Base-by-base conservation (phyloP, 805 yeast species). In the Candida ortonii region DNA sequence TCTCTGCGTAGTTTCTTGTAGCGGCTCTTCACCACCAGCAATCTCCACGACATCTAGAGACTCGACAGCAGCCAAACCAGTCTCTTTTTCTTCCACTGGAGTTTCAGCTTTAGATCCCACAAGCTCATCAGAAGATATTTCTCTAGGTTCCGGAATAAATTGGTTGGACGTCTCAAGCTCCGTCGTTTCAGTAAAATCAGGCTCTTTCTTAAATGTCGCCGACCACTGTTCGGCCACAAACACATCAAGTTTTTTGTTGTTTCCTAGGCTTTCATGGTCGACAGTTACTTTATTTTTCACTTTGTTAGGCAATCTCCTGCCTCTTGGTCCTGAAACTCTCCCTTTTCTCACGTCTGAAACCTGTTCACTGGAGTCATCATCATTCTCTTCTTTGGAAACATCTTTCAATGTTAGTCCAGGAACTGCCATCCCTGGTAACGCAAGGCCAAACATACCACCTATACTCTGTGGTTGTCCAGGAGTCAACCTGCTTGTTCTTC, bases 251-350 rank as follows among this genome's bases (percentile, higher is more conserved):
- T 62, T 57, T 1, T 62, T 43, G 20, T 32, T 41, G 25, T 43
- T 44, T 2, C 62, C 61, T 17, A 55, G 38, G 13, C 47, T 50
- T n/a, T 46, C 49, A 24, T 61, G 65, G 19, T 56, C 49, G 20
- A 66, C 65, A 7, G 64, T 53, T 1, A 64, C 57, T 0, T 70
- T 62, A 3, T 68, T 66, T 28, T 68, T 65, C 9, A 78, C 73
- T n/a, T 66, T 57, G 36, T 66, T 70, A 0, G 93, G 93, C 34
- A 82, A 59, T 48, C 75, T 77, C 41, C 85, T 73, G 0, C 89
- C 89, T 42, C 76, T 68, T 28, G 94, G 94, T 0, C 90, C 93
- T 46, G 64, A 78, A 1, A 79, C 80, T 49, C 90, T 70, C 19
- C 75, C 64, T 31, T 62, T 64, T 52, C 73, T 56, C 4, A 57